Percentiles rank a stretch among this genome's conserved stretches.
Conservation (phyloP, 345 rosid species). For the Rhodamnia argentea region DNA sequence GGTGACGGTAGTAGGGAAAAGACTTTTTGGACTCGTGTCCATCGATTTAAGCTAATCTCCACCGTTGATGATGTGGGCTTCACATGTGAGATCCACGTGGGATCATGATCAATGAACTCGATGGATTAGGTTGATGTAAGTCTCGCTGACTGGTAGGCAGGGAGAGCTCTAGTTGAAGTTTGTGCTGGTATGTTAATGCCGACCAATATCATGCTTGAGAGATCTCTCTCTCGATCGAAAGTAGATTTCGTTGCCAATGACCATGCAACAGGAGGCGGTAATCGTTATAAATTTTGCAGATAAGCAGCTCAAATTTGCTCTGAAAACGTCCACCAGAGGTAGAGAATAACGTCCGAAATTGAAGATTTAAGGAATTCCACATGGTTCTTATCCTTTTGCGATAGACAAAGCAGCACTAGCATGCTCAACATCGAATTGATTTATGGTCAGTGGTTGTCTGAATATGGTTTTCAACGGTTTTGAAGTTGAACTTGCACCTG, state of each 20-base stretch:
- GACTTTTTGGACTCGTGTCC: neutral
- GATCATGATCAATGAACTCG: neutral
- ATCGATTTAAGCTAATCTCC: neutral
- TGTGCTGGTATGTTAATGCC: neutral
- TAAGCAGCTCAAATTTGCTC: neutral
- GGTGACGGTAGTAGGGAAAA: neutral
- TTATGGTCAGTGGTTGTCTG: neutral
- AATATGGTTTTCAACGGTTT: neutral
- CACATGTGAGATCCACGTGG: neutral
- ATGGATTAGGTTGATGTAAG: neutral
- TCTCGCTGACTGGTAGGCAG: neutral
- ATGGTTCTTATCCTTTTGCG: neutral
- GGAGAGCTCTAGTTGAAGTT: neutral
- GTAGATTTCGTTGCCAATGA: neutral
- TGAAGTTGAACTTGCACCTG: neutral
- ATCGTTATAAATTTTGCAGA: neutral
- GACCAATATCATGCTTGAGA: neutral
- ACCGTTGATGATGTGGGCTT: neutral
- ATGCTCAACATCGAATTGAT: neutral
- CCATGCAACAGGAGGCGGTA: neutral
- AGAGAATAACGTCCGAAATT: neutral
- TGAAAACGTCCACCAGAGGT: neutral
- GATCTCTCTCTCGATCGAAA: neutral
- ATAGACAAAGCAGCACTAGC: neutral
- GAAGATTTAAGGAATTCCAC: neutral